Evolutionary conservation across 495 filamentous ascomycete genomes (phyloP), one percentile per base, ranked within the genome.

Genomic region (Neurospora sp.): DNA sequence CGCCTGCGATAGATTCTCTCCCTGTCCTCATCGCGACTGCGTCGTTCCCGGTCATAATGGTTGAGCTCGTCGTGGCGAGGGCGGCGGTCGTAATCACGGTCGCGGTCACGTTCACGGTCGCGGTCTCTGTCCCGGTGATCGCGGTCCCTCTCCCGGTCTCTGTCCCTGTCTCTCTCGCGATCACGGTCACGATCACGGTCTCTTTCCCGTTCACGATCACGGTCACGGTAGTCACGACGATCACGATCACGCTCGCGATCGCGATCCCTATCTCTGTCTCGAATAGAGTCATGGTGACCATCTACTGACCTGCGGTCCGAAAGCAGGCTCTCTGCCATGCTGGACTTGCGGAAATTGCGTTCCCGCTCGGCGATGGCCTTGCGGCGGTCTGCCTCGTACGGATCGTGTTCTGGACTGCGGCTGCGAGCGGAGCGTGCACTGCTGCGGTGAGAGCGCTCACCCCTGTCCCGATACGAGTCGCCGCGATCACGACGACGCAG

Each of bases 301-400:
- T 79, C 82, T 41, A 75, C 77, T 16, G 79, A 81, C 65, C 82
- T 78, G 72, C 88, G 87, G 38, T 86, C 85, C 71, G 86, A 85
- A 11, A 89, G 81, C 40, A 88, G 81, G 71, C 84, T 86, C 71
- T 89, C 89, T 69, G 91, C 88, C 76, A 88, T 89, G 78, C 88
- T 91, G 65, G 87, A 83, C 80, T 94, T 95, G 77, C 92, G 91
- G 81, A 94, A 94, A 73, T 94, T 93, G 65, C 92, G 89, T 81
- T 97, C 94, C 39, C 94, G 91, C 75, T 95, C 93, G 37, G 92
- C 92, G 78, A 92, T 91, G 22, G 93, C 93, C 78, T 94, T 93
- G 72, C 91, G 89, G 68, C 94, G 90, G 77, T 97, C 94, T 65
- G 92, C 93, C 80, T 96, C 94, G 78, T 97, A 97, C 16, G 92